A percentile compares a stretch with the other conserved stretches of the same genome.
These are phyloP conservation scores for Yamadazyma sp. DNA, from an alignment of 805 yeast species.

Conservation along the genomic window DNA sequence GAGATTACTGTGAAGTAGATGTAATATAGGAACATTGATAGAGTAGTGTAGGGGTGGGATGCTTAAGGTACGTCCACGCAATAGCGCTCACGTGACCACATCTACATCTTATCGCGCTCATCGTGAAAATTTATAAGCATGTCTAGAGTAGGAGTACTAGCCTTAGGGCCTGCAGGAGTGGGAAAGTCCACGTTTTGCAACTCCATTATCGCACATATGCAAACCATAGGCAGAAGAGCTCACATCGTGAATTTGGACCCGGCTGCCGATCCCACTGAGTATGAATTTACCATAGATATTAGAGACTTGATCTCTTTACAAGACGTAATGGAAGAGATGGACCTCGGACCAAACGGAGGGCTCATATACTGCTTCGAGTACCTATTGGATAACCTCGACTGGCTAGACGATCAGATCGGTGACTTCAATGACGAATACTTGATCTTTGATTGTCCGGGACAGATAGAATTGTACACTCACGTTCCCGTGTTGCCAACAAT, in stretches of 20 bases:
- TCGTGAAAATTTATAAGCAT: no score
- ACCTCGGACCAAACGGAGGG: constrained; percentile 94
- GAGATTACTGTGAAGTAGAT: not conserved
- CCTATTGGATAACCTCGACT: constrained; percentile 82
- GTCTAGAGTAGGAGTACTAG: constrained; percentile 94
- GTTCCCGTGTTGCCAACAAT: constrained; percentile 89
- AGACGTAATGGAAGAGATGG: constrained; percentile 94
- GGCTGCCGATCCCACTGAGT: constrained; percentile 92
- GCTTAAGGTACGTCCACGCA: no score
- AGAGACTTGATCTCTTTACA: constrained; percentile 85
- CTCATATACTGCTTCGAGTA: constrained; percentile 92
- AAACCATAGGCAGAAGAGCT: constrained; percentile 86
- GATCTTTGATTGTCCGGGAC: constrained; percentile 96
- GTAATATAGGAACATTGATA: not conserved
- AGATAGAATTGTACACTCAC: constrained; percentile 91
- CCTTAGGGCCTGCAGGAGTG: constrained; percentile 97
- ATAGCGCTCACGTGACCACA: no score
- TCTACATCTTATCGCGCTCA: constrained; percentile 48
- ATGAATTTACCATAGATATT: constrained; percentile 88
- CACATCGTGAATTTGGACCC: constrained; percentile 96
- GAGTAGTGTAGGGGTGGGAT: no score
- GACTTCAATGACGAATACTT: constrained; percentile 92
- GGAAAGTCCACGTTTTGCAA: constrained; percentile 94
- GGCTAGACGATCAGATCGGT: constrained; percentile 97
- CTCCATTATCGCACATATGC: constrained; percentile 82